Base-by-base conservation (phyloP, 176 grass and related monocot species). In the Musa troglodytarum region DNA sequence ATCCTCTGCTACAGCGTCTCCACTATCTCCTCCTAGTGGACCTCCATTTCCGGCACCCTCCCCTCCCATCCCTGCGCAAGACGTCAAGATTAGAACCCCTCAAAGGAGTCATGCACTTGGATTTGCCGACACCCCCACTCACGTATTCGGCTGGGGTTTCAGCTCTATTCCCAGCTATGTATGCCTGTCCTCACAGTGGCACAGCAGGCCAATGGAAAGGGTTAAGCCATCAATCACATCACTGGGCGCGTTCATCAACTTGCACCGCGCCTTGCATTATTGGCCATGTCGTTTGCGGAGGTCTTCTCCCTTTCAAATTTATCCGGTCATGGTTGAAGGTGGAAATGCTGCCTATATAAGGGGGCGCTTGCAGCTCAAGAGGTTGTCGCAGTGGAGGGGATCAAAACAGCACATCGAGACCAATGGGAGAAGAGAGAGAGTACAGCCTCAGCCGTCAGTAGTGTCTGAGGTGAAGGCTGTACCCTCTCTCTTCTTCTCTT, bases 401-500 rank as follows among this genome's bases (percentile, higher is more conserved):
- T 12, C n/a, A 53, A 52, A 73, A 55, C 12, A 69, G 19, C 52
- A 51, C 52, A 13, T 59, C 54, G 20, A 65, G 59, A 20, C 34
- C 67, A 69, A 69, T 69, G 67, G 67, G 17, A 69, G 67, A 69
- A 69, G 67, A 69, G 67, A 69, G 67, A 69, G 67, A 69, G 67
- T 69, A 69, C 67, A 69, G 67, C 67, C 56, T 76, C 53, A 57
- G 22, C 17, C 34, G 8, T 69, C 23, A 15, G 49, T 21, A 55
- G n/a, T 13, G 65, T 34, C 25, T 67, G 67, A 1, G 6, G 3
- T 49, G 15, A 49, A 56, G 65, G 77, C 77, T 79, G 77, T 70
- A 79, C 77, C 77, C 77, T 70, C 77, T 79, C 77, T 79, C 77
- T 79, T 79, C 77, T 70, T 79, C 77, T 79, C 77, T 79, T 79